These are phyloP conservation scores for Neocucurbitaria cava DNA, from an alignment of 2,329 filamentous ascomycete species.

Conservation along the genomic window DNA sequence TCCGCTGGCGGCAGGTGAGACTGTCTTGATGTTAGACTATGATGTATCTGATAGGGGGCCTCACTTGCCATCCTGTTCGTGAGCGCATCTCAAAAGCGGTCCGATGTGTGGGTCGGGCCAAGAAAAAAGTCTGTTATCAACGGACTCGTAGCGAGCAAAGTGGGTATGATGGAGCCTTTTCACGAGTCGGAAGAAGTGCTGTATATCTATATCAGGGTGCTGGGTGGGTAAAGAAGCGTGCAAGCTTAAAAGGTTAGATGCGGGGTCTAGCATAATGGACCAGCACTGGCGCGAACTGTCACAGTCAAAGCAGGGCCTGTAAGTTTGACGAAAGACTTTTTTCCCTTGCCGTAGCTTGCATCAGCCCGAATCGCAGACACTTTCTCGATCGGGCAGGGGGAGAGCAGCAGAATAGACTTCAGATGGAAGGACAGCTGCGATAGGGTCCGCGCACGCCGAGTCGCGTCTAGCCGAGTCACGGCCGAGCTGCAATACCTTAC, in stretches of 20 bases:
- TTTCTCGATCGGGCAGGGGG: slow-evolving; percentile 40
- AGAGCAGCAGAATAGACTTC: slow-evolving; percentile 23
- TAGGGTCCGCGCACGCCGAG: slow-evolving; percentile 2
- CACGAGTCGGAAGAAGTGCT: slow-evolving; percentile 33
- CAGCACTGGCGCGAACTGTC: slow-evolving; percentile 39
- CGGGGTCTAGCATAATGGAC: slow-evolving; percentile 46
- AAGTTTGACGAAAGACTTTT: slow-evolving; percentile 30
- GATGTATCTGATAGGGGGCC: slow-evolving; percentile 1
- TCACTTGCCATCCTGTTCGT: slow-evolving; percentile 49
- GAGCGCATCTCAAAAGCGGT: slow-evolving; percentile 42
- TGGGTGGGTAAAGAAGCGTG: slow-evolving; percentile 29
- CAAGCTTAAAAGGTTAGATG: slow-evolving; percentile 33
- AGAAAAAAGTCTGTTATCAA: slow-evolving; percentile 14
- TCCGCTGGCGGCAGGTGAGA: slow-evolving; percentile 64
- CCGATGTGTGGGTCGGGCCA: slow-evolving; percentile 21
- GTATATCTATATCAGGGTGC: slow-evolving; percentile 42
- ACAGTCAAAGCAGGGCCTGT: slow-evolving; percentile 31
- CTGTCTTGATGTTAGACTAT: slow-evolving; percentile 25
- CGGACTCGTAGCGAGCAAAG: slow-evolving; percentile 28
- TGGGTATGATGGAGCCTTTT: slow-evolving; percentile 29
- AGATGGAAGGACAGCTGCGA: slow-evolving; percentile 16
- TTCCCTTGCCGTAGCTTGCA: slow-evolving; percentile 32
- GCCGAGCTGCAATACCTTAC: slow-evolving; percentile 35
- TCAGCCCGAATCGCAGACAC: slow-evolving; percentile 38
- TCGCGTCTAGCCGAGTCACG: slow-evolving; percentile 40